phyloP scores from a whole-genome alignment of 345 rosid genomes.

The Erysimum cheiranthoides region DNA sequence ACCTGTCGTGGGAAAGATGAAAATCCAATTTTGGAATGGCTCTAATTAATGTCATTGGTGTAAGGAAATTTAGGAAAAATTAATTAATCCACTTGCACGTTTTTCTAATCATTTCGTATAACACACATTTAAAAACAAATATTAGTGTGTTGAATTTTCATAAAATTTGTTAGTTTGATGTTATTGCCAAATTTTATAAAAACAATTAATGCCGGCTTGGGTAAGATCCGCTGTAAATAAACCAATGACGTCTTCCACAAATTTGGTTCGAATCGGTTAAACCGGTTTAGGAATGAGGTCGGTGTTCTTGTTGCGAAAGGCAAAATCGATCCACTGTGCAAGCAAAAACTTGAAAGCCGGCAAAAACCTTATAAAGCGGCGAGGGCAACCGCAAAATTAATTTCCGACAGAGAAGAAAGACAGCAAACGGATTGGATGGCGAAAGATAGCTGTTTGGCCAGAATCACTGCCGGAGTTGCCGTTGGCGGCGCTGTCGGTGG shows the following conservation, averaged over 20 bases:
- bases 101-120: too few species aligned
- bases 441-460: constrained; percentile 81
- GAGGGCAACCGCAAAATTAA: constrained; percentile 10
- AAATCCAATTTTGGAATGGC: too few species aligned
- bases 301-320: constrained; percentile 39
- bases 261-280: constrained; percentile 32
- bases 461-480: constrained; percentile 83
- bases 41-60: too few species aligned
- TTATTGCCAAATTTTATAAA: not conserved
- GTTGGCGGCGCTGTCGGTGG: constrained; percentile 97
- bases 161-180: not conserved
- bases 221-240: not conserved
- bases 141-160: too few species aligned
- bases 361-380: constrained; percentile 19
- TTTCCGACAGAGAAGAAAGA: constrained; percentile 19
- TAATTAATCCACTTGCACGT: too few species aligned
- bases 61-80: too few species aligned
- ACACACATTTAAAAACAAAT: too few species aligned
- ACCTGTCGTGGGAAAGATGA: too few species aligned
- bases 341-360: constrained; percentile 26
- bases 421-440: constrained; percentile 54
- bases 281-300: constrained; percentile 25
- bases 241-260: not conserved
- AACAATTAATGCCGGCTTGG: not conserved
- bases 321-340: constrained; percentile 30